These are phyloP conservation scores for Ananas comosus DNA, from an alignment of 176 grass and related monocot species.

Conservation along the genomic window DNA sequence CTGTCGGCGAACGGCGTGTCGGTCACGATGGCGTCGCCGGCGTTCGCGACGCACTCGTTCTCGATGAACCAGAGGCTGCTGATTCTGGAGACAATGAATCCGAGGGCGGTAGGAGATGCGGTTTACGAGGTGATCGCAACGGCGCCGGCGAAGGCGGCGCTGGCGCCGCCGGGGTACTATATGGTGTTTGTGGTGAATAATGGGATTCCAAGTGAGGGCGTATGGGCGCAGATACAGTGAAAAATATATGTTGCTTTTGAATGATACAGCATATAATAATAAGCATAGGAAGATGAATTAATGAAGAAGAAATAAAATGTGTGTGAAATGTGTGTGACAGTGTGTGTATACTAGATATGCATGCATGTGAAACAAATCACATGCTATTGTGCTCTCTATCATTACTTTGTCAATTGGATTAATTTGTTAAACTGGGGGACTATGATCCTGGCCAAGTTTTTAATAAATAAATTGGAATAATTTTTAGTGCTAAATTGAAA, in stretches of 20 bases:
- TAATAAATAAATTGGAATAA: no score
- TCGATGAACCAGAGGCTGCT: background rate
- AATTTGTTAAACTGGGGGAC: no score
- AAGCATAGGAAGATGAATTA: no score
- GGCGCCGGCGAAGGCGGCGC: background rate
- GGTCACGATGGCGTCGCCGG: background rate
- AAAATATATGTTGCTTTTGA: background rate
- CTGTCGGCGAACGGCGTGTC: background rate
- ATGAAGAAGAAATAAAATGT: no score
- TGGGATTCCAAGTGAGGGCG: slow-evolving; percentile 53
- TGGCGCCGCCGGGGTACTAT: slow-evolving; percentile 74
- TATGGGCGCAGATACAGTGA: slow-evolving; percentile 65
- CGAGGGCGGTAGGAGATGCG: background rate
- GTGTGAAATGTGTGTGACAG: no score
- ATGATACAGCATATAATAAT: no score
- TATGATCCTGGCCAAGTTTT: no score
- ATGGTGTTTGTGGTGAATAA: slow-evolving; percentile 73
- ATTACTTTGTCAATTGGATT: no score
- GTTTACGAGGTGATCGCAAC: background rate
- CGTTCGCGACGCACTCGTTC: background rate
- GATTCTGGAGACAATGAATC: background rate
- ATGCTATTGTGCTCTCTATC: no score
- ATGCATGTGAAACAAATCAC: no score
- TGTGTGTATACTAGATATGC: no score
- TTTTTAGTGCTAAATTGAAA: no score